Percentiles rank a stretch among this genome's conserved stretches.
These are phyloP conservation scores for Schizosaccharomyces versatilis DNA, from an alignment of 1,139 yeast genomes.

Conservation along the genomic window DNA sequence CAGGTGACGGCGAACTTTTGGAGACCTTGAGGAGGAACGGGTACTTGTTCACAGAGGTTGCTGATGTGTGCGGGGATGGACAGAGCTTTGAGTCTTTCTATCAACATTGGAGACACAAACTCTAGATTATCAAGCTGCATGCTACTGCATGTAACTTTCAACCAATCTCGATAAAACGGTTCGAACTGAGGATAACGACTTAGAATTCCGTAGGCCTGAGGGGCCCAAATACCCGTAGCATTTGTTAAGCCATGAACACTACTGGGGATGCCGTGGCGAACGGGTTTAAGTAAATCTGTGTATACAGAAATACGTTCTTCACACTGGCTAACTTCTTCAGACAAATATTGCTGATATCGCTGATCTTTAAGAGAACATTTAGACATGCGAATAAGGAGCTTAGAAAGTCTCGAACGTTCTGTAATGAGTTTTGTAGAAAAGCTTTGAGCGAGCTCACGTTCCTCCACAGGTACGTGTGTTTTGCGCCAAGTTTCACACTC, in stretches of 20 bases:
- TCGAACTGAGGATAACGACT: slow-evolving; percentile 8
- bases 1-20: slow-evolving; percentile 4
- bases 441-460: slow-evolving; percentile 9
- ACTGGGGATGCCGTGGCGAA: slow-evolving; percentile 8
- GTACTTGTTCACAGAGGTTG: slow-evolving; percentile 8
- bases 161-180: slow-evolving; percentile 12
- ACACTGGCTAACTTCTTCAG: slow-evolving; percentile 4
- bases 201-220: slow-evolving; percentile 12
- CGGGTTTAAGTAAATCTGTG: slow-evolving; percentile 9
- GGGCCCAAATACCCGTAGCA: slow-evolving; percentile 11
- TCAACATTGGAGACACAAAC: slow-evolving; percentile 7
- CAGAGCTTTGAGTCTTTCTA: background rate
- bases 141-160: slow-evolving; percentile 8
- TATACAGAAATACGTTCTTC: slow-evolving; percentile 12
- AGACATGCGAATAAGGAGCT: slow-evolving; percentile 1
- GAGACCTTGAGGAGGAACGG: background rate
- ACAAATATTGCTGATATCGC: background rate
- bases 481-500: slow-evolving; percentile 10
- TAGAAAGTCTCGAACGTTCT: slow-evolving; percentile 7
- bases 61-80: slow-evolving; percentile 11
- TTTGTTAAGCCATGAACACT: slow-evolving; percentile 9
- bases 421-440: slow-evolving; percentile 5
- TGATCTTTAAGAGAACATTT: too few species aligned
- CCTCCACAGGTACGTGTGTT: slow-evolving; percentile 7
- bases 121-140: slow-evolving; percentile 8